Evolutionary conservation across 257 asterid genomes (phyloP), one percentile per base, ranked within the genome.

Genomic region (Nicotiana sylvestris): DNA sequence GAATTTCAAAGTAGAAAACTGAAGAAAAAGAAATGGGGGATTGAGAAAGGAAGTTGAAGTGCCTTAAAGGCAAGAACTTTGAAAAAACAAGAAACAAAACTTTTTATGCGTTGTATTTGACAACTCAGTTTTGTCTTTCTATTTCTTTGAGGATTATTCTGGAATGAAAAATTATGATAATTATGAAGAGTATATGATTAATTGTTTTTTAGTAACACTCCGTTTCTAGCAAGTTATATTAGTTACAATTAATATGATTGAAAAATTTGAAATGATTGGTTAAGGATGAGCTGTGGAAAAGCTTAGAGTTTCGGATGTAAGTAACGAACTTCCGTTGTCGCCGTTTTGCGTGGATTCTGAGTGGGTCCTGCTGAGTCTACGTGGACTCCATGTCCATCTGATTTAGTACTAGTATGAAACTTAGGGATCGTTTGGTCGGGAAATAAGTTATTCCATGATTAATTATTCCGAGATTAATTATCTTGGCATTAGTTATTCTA

Each of bases 301-400:
- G 11, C 51, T 43, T 8, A 1, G 51, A 43, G 11, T 43, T 43
- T 43, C 11, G 51, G 51, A 39, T 39, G 84, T 27, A 55, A 15
- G 46, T 9, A 21, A 51, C 64, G 43, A 79, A 46, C 16, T 67
- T 81, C 53, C n/a, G 78, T 46, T 77, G 86, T 74, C 33, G 58
- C 39, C 27, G 64, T 77, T 85, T 74, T 87, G 30, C 10, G 18
- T 43, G 51, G 51, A 43, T 43, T 37, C 43, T 46, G 25, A 27
- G 37, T 79, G 82, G 61, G 74, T 35, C 82, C 16, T 7, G 12
- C 53, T 35, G 15, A 37, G 82, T 46, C 29, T 25, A 61, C 82
- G 13, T 80, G 67, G 76, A 77, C 70, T 67, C 39, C 27, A 82
- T n/a, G 81, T 66, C 58, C 21, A 21, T 21, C 21, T 21, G 21